Base-by-base conservation (phyloP, 768 basidiomycete genomes). In the Psilocybe subaeruginosa region DNA sequence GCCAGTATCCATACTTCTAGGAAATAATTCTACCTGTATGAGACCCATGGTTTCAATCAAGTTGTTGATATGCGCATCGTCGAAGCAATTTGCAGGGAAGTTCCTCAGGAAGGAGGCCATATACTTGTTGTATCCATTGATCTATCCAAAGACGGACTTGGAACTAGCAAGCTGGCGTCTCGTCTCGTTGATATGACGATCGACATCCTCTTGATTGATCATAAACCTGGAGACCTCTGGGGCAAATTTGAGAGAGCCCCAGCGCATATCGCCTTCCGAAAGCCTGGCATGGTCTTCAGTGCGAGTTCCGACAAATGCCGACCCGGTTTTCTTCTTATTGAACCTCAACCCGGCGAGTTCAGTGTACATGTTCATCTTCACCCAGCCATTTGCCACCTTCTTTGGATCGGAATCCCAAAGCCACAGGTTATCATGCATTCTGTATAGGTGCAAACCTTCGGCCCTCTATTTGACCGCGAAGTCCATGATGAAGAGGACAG, bases 381-480 rank as follows among this genome's bases (percentile, higher is more conserved):
- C 66, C 80, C 80, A 82, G 0, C 73, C 80, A 1, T 66, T 54
- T 4, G 70, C 76, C 29, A 77, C 76, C 56, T 74, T 75, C 23
- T 61, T 51, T 9, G 73, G 57, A 11, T 76, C 65, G 0, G 73
- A 61, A 47, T 77, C 73, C 76, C 76, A 80, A 16, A 81, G 60
- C 79, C 80, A 82, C 9, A 82, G 66, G 58, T 82, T 80, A 52
- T 82, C 80, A 62, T 82, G 79, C 68, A 81, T 77, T 51, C 79
- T 72, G 56, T 81, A 77, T 14, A 82, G 71, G 65, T 73, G 77
- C 8, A 82, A 65, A 2, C 79, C 80, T n/a, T 73, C 58, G 1
- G 79, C 74, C 45, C 65, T 68, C 56, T 80, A 80, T 50, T 81
- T 81, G 58, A 81, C 78, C 4, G 80, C 79, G 59, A 78, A 80